phyloP scores from a whole-genome alignment of 2,329 filamentous ascomycete genomes.

The Stemphylium beticola region DNA sequence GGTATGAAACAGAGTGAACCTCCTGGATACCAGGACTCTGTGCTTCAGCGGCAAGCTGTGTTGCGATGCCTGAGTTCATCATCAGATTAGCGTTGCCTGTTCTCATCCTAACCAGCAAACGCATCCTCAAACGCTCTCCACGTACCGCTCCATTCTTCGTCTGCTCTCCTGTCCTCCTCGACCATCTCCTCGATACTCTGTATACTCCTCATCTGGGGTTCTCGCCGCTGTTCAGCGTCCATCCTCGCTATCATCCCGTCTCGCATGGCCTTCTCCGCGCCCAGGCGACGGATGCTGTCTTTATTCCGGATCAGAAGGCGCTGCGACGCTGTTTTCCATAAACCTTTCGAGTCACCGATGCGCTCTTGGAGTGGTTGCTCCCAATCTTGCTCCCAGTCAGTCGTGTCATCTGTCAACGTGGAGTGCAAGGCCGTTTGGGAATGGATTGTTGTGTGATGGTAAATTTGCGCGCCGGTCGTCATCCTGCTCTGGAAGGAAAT shows the following conservation, averaged over 20 bases:
- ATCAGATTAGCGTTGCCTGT: background rate
- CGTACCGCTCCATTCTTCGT: slow-evolving; percentile 12
- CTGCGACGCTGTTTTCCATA: slow-evolving; percentile 9
- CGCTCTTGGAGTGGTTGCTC: slow-evolving; percentile 10
- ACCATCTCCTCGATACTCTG: slow-evolving; percentile 16
- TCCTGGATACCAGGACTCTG: slow-evolving; percentile 7
- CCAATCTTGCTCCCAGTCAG: slow-evolving; percentile 15
- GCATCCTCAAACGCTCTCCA: background rate
- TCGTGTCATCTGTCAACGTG: background rate
- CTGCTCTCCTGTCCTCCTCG: slow-evolving; percentile 10
- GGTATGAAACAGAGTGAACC: slow-evolving; percentile 1
- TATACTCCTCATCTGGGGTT: slow-evolving; percentile 9
- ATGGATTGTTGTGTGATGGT: background rate
- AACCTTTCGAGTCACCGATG: slow-evolving; percentile 2
- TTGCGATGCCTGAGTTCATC: slow-evolving; percentile 4
- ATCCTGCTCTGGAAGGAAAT: background rate
- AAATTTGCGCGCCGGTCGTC: background rate
- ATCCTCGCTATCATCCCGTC: background rate
- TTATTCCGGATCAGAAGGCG: slow-evolving; percentile 11
- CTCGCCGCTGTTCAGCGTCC: background rate
- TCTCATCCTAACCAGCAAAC: background rate
- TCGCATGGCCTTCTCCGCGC: background rate
- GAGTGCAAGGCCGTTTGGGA: background rate
- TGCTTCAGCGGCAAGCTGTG: slow-evolving; percentile 3
- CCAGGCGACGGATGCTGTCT: slow-evolving; percentile 4